Percentiles rank a stretch among this genome's conserved stretches.
These are phyloP conservation scores for Flaveria trinervia DNA, from an alignment of 129 eudicot genomes.

Conservation along the genomic window DNA sequence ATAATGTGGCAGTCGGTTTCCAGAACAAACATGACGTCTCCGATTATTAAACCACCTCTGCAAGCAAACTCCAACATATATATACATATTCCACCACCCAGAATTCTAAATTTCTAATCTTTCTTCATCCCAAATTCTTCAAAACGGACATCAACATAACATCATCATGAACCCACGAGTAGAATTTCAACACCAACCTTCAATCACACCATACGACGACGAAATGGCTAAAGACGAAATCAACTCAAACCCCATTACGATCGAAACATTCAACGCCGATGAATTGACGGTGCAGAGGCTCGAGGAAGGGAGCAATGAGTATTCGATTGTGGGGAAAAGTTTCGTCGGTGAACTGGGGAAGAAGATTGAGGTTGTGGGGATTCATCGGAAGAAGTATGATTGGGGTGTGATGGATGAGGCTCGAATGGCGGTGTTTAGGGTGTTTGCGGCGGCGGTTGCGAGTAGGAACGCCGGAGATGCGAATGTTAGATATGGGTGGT, in stretches of 20 bases:
- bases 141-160: neutral
- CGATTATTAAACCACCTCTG: neutral
- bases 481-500: slow-evolving; percentile 35
- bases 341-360: slow-evolving; percentile 7
- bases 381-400: slow-evolving; percentile 30
- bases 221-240: neutral
- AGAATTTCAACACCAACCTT: neutral
- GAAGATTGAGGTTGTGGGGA: slow-evolving; percentile 8
- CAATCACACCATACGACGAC: neutral
- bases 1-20: neutral
- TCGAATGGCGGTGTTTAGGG: slow-evolving; percentile 23
- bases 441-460: slow-evolving; percentile 33
- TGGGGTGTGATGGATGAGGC: slow-evolving; percentile 26
- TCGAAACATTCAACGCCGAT: too few species aligned
- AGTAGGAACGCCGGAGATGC: slow-evolving; percentile 29
- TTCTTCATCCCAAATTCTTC: neutral
- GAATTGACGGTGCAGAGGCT: slow-evolving; percentile 8
- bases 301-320: slow-evolving; percentile 18
- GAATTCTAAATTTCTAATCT: neutral
- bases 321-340: slow-evolving; percentile 20
- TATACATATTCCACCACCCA: too few species aligned
- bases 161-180: slow-evolving; percentile 18
- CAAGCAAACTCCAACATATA: neutral
- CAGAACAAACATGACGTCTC: slow-evolving; percentile 8
- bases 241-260: too few species aligned